These are phyloP conservation scores for Crepidotus variabilis DNA, from an alignment of 768 basidiomycete species.

Conservation along the genomic window DNA sequence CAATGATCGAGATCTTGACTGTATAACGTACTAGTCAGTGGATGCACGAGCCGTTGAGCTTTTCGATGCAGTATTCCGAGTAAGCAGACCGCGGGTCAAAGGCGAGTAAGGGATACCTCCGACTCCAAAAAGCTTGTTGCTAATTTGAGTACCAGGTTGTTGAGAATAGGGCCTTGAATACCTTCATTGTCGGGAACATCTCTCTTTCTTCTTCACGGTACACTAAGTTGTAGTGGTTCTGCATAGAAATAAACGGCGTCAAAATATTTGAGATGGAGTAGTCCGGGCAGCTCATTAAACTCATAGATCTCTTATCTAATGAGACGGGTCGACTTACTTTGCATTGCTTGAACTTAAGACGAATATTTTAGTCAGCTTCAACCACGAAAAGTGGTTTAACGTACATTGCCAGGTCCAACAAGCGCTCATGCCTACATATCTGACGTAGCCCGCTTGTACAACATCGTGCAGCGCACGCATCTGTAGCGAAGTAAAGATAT, in stretches of 20 bases:
- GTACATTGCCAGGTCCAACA: constrained; percentile 54
- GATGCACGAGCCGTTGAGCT: constrained; percentile 36
- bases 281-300: not conserved
- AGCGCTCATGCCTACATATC: constrained; percentile 58
- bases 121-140: constrained; percentile 41
- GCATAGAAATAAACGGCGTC: constrained; percentile 35
- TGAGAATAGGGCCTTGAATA: constrained; percentile 7
- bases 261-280: not conserved
- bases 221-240: constrained; percentile 14
- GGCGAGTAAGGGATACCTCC: constrained; percentile 61
- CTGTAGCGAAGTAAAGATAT: constrained; percentile 19
- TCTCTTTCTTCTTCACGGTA: not conserved
- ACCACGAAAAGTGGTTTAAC: constrained; percentile 5
- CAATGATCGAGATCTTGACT: not conserved
- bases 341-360: not conserved
- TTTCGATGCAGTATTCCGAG: constrained; percentile 31
- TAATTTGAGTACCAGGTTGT: not conserved
- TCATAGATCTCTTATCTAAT: not conserved
- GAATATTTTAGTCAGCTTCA: not conserved
- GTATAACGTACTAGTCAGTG: constrained; percentile 30
- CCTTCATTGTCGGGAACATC: constrained; percentile 44
- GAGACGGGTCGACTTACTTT: not conserved
- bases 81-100: constrained; percentile 48
- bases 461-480: constrained; percentile 71
- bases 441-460: constrained; percentile 61